phyloP scores from a whole-genome alignment of 495 filamentous ascomycete genomes.

The Penicillium bovifimosum region DNA sequence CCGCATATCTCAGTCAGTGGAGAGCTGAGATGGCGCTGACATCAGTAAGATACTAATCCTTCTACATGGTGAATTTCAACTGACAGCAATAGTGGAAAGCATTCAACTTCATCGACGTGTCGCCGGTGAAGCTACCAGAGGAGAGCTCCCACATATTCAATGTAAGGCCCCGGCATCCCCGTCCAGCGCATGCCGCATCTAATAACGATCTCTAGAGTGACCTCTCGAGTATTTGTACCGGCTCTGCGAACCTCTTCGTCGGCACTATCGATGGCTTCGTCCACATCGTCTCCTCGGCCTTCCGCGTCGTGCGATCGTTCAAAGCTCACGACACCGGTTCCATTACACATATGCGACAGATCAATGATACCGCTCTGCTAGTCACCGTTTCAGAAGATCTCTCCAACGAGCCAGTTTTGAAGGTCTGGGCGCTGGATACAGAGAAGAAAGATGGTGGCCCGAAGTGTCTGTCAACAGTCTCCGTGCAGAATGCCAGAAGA shows the following conservation, averaged over 20 bases:
- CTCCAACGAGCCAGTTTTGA: conserved; percentile 78
- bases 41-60: conserved; percentile 28
- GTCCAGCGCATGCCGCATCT: conserved; percentile 7
- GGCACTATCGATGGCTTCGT: conserved; percentile 79
- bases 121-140: conserved; percentile 72
- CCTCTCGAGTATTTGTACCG: conserved; percentile 67
- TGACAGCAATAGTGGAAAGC: conserved; percentile 75
- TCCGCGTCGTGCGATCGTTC: conserved; percentile 84
- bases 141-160: conserved; percentile 59
- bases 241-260: conserved; percentile 85
- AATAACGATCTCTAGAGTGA: conserved; percentile 44
- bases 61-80: not conserved
- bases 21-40: conserved; percentile 44
- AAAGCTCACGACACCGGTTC: conserved; percentile 70
- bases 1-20: conserved; percentile 26
- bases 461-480: conserved; percentile 76
- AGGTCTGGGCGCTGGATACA: conserved; percentile 94
- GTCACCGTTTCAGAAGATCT: conserved; percentile 86
- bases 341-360: conserved; percentile 93
- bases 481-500: conserved; percentile 84
- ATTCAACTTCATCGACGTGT: conserved; percentile 98
- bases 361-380: conserved; percentile 78
- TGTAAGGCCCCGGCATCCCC: conserved; percentile 42
- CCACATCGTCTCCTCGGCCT: conserved; percentile 76
- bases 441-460: conserved; percentile 91